A percentile compares a stretch with the other conserved stretches of the same genome.
Evolutionary conservation across 495 filamentous ascomycete genomes (phyloP).

Genomic region (Lasiosphaeria ovina): DNA sequence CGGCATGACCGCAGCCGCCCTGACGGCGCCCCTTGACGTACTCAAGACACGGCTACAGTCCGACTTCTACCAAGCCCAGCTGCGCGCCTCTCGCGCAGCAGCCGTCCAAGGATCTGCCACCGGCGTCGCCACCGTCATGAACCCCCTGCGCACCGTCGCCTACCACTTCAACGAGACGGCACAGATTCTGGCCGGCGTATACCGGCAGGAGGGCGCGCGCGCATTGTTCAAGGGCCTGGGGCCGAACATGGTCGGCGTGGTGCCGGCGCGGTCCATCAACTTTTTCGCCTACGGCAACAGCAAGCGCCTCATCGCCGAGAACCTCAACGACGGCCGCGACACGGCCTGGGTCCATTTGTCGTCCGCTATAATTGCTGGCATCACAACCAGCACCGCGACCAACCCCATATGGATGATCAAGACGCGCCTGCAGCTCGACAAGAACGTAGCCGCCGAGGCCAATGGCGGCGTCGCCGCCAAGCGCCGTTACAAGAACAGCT

Average conservation of each 20-base stretch:
- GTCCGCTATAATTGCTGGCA: constrained; percentile 69
- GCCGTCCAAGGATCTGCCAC: constrained; percentile 18
- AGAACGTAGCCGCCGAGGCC: constrained; percentile 51
- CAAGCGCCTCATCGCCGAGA: constrained; percentile 68
- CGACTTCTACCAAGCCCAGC: constrained; percentile 80
- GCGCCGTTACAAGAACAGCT: constrained; percentile 75
- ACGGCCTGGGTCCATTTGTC: constrained; percentile 69
- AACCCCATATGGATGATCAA: constrained; percentile 95
- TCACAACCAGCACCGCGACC: constrained; percentile 79
- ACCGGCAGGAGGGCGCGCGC: constrained; percentile 73
- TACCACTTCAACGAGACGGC: constrained; percentile 75
- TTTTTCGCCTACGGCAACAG: constrained; percentile 89
- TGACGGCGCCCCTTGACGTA: constrained; percentile 87
- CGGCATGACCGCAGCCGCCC: constrained; percentile 81
- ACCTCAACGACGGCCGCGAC: constrained; percentile 64
- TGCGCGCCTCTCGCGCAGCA: constrained; percentile 46
- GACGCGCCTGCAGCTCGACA: constrained; percentile 84
- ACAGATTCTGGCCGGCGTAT: constrained; percentile 75
- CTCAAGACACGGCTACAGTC: constrained; percentile 88
- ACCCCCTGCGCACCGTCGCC: constrained; percentile 46
- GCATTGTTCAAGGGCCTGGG: constrained; percentile 88
- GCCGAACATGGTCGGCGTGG: constrained; percentile 81
- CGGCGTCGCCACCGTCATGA: constrained; percentile 27
- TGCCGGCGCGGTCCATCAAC: constrained; percentile 82
- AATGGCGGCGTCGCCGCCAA: constrained; percentile 43